Evolutionary conservation across 176 grass and related monocot genomes (phyloP), one percentile per base, ranked within the genome.

Genomic region (Miscanthus lutarioriparius): DNA sequence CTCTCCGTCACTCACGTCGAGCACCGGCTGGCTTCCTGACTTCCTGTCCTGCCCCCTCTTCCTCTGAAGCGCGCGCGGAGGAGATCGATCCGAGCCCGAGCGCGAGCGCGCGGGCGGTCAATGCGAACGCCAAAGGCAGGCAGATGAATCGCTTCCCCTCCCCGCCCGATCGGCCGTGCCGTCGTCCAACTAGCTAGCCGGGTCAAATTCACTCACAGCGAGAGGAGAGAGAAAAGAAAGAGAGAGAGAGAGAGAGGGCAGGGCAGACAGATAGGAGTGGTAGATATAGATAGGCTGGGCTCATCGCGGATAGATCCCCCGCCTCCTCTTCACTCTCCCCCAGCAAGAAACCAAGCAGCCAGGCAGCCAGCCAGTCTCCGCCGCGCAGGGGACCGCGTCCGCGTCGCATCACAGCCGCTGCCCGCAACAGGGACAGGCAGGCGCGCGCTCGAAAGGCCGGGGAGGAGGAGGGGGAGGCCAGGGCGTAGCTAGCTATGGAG

Each of bases 291-390:
- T 58, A 58, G 56, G n/a, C 58, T 82, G 66, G 53, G 48, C 32
- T 70, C 80, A 39, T 70, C 47, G 80, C 37, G 53, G 80, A 83
- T 83, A 83, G 80, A 83, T 83, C 69, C 80, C 80, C 80, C 67
- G 48, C 68, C 49, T 82, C 80, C 30, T 72, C 67, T 43, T 73
- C 68, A 82, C 68, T 72, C 80, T 56, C 67, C 17, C 33, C 39
- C n/a, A 81, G 65, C 40, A 80, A 53, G 41, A 43, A 41, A 48
- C 49, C 80, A 54, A 72, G 51, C 70, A 3, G 9, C 22, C 38
- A 64, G 61, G n/a, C n/a, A n/a, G n/a, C 12, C 38, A 43, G 65
- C 22, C 22, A 40, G 36, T 36, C n/a, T 32, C 69, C 65, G 48
- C 45, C 45, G 45, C 64, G 6, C 19, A 1, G 20, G 54, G 59